Conservation (phyloP, 495 filamentous ascomycete genomes). For the Choiromyces venosus region DNA sequence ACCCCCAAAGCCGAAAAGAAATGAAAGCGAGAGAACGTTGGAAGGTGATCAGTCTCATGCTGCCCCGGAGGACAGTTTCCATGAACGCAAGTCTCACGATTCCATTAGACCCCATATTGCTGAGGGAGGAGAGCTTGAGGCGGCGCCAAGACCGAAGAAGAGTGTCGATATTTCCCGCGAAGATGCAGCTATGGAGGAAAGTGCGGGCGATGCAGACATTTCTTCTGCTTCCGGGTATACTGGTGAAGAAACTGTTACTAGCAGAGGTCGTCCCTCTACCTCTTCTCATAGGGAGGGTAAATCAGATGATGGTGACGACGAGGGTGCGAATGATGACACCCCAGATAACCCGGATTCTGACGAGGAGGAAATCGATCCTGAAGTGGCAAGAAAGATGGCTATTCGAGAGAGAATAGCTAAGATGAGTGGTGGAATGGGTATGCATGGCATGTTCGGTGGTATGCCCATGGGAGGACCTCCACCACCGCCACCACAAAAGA, state of each 20-base stretch:
- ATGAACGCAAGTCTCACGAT: constrained; percentile 23
- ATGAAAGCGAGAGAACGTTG: constrained; percentile 49
- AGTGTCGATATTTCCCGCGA: constrained; percentile 43
- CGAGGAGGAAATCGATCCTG: constrained; percentile 88
- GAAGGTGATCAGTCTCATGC: constrained; percentile 10
- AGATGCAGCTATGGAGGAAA: constrained; percentile 27
- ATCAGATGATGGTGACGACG: constrained; percentile 47
- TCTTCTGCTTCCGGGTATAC: constrained; percentile 15
- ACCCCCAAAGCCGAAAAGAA: constrained; percentile 68
- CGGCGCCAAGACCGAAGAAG: constrained; percentile 21
- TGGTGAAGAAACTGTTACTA: constrained; percentile 11
- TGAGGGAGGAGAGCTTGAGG: constrained; percentile 15
- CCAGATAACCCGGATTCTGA: constrained; percentile 62
- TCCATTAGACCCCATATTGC: constrained; percentile 4
- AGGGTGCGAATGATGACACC: constrained; percentile 46
- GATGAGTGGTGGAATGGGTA: constrained; percentile 97
- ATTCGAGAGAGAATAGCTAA: constrained; percentile 93
- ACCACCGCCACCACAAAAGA: constrained; percentile 55
- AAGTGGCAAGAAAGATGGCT: constrained; percentile 78
- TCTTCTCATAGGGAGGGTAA: constrained; percentile 37
- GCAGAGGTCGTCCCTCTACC: constrained; percentile 10
- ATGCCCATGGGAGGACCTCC: constrained; percentile 53
- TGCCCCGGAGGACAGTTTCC: constrained; percentile 12
- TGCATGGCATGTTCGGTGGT: constrained; percentile 89
- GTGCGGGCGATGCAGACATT: constrained; percentile 20